Percentiles rank a stretch among this genome's conserved stretches.
Conservation (phyloP, 768 basidiomycete genomes). For the Clitopilus hobsonii region DNA sequence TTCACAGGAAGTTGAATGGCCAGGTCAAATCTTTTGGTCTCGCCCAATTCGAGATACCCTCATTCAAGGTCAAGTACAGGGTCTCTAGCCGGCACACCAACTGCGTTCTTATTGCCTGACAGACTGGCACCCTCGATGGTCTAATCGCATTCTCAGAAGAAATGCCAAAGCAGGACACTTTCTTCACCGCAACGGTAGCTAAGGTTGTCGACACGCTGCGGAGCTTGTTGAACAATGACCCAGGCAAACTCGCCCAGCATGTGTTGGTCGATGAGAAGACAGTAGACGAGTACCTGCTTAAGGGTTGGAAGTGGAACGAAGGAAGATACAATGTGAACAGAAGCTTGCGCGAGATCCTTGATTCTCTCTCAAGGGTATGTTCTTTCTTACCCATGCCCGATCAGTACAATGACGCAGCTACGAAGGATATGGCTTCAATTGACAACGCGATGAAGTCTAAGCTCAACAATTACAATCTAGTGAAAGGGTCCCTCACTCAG, state of each 20-base stretch:
- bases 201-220: slow-evolving; percentile 94
- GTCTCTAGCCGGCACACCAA: neutral
- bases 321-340: slow-evolving; percentile 84
- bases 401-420: slow-evolving; percentile 6
- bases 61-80: slow-evolving; percentile 72
- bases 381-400: neutral
- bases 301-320: slow-evolving; percentile 90
- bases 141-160: slow-evolving; percentile 89
- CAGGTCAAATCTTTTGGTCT: slow-evolving; percentile 54
- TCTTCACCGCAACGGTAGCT: slow-evolving; percentile 83
- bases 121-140: slow-evolving; percentile 93
- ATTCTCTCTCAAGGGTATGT: slow-evolving; percentile 77
- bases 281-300: slow-evolving; percentile 76
- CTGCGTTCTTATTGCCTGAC: slow-evolving; percentile 11
- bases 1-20: slow-evolving; percentile 56
- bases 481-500: slow-evolving; percentile 87
- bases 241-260: slow-evolving; percentile 69
- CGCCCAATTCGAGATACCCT: slow-evolving; percentile 70
- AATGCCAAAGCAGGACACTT: slow-evolving; percentile 85
- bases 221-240: slow-evolving; percentile 85
- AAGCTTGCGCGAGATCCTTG: slow-evolving; percentile 79
- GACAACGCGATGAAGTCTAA: slow-evolving; percentile 94
- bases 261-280: slow-evolving; percentile 74
- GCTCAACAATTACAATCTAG: slow-evolving; percentile 85
- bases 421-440: slow-evolving; percentile 89